Evolutionary conservation across 139 green algal genomes (phyloP), one percentile per base, ranked within the genome.

Genomic region (Coelastrella sp.): DNA sequence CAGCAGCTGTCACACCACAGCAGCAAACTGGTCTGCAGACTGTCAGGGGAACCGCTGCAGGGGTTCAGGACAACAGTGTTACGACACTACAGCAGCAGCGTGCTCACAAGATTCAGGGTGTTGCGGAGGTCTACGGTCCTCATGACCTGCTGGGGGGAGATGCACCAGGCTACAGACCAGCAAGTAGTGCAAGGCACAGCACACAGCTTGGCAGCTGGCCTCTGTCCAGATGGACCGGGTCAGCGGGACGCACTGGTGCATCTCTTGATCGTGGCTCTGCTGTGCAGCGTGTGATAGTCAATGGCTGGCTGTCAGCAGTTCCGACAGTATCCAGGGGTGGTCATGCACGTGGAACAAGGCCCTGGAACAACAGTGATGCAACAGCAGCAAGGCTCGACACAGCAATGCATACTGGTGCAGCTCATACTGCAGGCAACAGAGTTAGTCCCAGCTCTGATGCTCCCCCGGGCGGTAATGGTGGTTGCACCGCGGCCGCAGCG

Each of bases 41-140:
- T n/a, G n/a, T n/a, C n/a, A n/a, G n/a, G n/a, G n/a, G n/a, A n/a
- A n/a, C n/a, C n/a, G 59, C 66, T 51, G 71, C 41, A 79, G 41
- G 41, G 34, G 34, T 7, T 34, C 30, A 38, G 41, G 40, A 8
- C 2, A 23, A 37, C 37, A 13, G 19, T 40, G n/a, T n/a, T n/a
- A n/a, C n/a, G n/a, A n/a, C n/a, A 27, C 19, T 38, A 30, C 72
- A 80, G 72, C 72, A 81, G 50, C 50, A 81, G 73, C 50, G 57
- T 30, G 45, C 30, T 30, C 72, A 80, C 45, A 35, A n/a, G n/a
- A 25, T 53, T 13, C n/a, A 30, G 30, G 40, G 9, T 5, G 27
- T 27, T 30, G 34, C 72, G 41, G 76, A 72, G 11, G 21, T 7
- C 38, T 72, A 41, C 23, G 53, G 40, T 19, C 51, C 76, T 35